These are phyloP conservation scores for Paraleonurus japonicus DNA, from an alignment of 257 asterid genomes.

Conservation along the genomic window DNA sequence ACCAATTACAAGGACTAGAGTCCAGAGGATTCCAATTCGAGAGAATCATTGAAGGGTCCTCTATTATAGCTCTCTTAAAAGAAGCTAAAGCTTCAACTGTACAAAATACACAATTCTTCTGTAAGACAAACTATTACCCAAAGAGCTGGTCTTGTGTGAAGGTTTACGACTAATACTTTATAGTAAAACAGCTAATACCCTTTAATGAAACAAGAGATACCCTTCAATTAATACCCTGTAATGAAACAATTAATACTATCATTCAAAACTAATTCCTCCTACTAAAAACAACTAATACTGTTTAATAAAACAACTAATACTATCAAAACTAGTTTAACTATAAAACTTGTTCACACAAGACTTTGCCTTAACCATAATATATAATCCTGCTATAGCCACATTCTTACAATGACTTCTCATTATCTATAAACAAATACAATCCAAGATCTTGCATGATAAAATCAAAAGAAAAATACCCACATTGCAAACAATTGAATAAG, in stretches of 20 bases:
- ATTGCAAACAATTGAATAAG: background rate
- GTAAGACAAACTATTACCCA: slow-evolving; percentile 13
- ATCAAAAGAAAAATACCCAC: background rate
- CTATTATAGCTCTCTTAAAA: slow-evolving; percentile 79
- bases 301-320: too few relatives aligned
- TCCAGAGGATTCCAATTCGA: slow-evolving; percentile 75
- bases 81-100: slow-evolving; percentile 70
- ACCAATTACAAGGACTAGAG: slow-evolving; percentile 81
- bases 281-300: too few relatives aligned
- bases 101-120: slow-evolving; percentile 15
- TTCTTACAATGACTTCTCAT: background rate
- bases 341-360: too few relatives aligned
- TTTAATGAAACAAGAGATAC: too few relatives aligned
- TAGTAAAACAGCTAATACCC: too few relatives aligned
- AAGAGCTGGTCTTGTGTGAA: too few relatives aligned
- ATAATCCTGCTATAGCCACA: slow-evolving; percentile 13
- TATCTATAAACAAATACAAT: background rate
- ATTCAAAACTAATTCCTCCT: too few relatives aligned
- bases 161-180: too few relatives aligned
- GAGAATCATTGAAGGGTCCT: slow-evolving; percentile 65
- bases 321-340: too few relatives aligned
- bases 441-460: slow-evolving; percentile 22
- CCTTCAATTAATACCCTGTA: too few relatives aligned
- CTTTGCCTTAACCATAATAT: too few relatives aligned
- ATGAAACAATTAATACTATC: too few relatives aligned